A percentile compares a stretch with the other conserved stretches of the same genome.
Evolutionary conservation across 108 stramenopile species (phyloP).

Genomic region (Skeletonema menzelii): DNA sequence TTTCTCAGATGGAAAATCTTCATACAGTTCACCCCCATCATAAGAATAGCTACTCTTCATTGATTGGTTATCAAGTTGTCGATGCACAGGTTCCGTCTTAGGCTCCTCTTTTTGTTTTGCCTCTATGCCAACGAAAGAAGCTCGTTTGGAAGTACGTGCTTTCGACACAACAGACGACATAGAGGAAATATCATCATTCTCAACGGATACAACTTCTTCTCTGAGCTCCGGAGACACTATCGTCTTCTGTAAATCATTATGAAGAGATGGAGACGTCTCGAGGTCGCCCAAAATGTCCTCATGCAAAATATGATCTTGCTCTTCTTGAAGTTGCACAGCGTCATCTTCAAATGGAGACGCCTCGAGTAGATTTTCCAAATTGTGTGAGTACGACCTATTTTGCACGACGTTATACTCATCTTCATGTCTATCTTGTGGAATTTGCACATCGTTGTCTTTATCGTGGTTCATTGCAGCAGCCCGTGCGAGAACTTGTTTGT

Average conservation of each 20-base stretch:
- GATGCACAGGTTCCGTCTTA: neutral
- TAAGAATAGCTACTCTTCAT: conserved; percentile 15
- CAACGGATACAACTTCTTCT: neutral
- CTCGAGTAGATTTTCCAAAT: neutral
- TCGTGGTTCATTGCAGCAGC: conserved; percentile 12
- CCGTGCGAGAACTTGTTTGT: conserved; percentile 13
- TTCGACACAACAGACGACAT: conserved; percentile 43
- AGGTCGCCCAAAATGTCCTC: neutral
- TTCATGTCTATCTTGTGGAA: neutral
- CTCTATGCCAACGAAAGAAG: neutral
- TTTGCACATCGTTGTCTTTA: neutral
- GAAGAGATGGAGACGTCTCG: neutral
- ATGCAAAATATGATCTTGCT: neutral
- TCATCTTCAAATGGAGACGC: neutral
- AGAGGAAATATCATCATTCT: conserved; percentile 30
- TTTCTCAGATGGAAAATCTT: conserved; percentile 22
- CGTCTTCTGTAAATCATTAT: neutral
- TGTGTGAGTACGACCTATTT: neutral
- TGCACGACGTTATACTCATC: neutral
- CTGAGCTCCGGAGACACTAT: neutral
- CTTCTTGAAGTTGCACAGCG: neutral
- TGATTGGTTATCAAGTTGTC: neutral
- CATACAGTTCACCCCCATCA: conserved; percentile 20
- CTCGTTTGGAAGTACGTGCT: conserved; percentile 11
- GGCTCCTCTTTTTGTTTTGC: neutral